Evolutionary conservation across 2,329 filamentous ascomycete genomes (phyloP), one percentile per base, ranked within the genome.

Genomic region (Alternaria gaisen): DNA sequence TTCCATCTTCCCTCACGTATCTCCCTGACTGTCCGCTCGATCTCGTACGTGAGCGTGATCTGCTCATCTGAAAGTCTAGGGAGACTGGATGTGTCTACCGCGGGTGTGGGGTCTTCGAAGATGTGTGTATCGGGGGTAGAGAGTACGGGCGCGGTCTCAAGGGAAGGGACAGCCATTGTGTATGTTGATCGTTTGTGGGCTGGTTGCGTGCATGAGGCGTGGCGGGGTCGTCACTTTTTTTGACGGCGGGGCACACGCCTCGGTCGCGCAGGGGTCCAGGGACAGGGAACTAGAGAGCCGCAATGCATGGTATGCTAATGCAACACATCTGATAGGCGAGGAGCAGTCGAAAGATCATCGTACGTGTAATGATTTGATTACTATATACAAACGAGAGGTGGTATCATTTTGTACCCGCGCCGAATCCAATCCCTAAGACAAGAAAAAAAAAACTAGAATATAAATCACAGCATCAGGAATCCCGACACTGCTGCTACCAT

Each of bases 41-140:
- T 90, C 79, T 99, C 95, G 82, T 98, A 99, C 50, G 91, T 90
- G 41, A 88, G 81, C 56, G 83, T 82, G 30, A 98, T 83, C 73
- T 94, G 91, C 73, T 91, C 88, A 67, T 94, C 88, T 16, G 85
- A 83, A 20, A 86, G 73, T 42, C 67, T 71, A 5, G 73, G 67
- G 5, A 77, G 53, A 57, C 66, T 73, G 5, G 78, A 67, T 6
- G 74, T 63, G 55, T 78, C 77, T 22, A 79, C 74, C 18, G 80
- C 66, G 3, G 83, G 79, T 8, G 82, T 81, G 5, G 84, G 79
- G 46, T 85, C 83, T 67, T 87, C 85, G 66, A 90, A 83, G 30
- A 89, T 83, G 68, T 87, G 85, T 44, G 84, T 83, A 57, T 88
- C 87, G 5, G 88, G 87, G 3, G 88, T 90, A 1, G 87, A 90